Evolutionary conservation across 352 stramenopile genomes (phyloP), one percentile per base, ranked within the genome.

Genomic region (Pythium guiyangense): DNA sequence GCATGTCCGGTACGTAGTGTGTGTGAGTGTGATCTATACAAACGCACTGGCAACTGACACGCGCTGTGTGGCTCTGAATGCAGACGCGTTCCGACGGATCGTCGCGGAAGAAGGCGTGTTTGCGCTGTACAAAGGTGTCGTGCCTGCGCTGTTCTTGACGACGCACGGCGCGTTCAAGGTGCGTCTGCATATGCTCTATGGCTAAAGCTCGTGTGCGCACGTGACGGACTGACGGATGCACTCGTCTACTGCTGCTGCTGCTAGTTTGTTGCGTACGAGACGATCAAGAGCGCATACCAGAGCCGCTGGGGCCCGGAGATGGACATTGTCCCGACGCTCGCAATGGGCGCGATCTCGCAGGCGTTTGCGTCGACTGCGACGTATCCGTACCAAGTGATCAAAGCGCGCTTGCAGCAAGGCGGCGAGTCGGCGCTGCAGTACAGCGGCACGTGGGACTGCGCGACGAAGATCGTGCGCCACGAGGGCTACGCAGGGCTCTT

Each of bases 361-460:
- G 81, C 79, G n/a, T 81, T 94, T 56, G 83, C 84, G 29, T 92
- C 82, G 10, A 90, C 79, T 20, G 83, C 71, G 5, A 98, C 94
- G 17, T 99, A 98, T 71, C 96, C 96, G 20, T 90, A 98, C 54
- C 96, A 99, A 73, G 92, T 99, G 14, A 92, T 99, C 49, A 99
- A 99, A 78, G 86, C 94, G 17, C 77, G 97, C 55, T 66, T 99
- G 18, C 97, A 99, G 62, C 94, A 99, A 66, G 77, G 85, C 85
- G 67, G 90, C 35, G 67, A 71, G 18, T 70, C 65, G 9, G 84
- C 84, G 15, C 60, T 71, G n/a, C 86, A 97, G 37, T 98, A 98
- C 71, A 74, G 54, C 31, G 90, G 91, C 59, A 96, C 97, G 6
- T 82, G 88, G 66, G 80, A 96, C 60, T 98, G 92, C 60, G 86